Base-by-base conservation (phyloP, 2,329 filamentous ascomycete species). In the Microdochium paspali region DNA sequence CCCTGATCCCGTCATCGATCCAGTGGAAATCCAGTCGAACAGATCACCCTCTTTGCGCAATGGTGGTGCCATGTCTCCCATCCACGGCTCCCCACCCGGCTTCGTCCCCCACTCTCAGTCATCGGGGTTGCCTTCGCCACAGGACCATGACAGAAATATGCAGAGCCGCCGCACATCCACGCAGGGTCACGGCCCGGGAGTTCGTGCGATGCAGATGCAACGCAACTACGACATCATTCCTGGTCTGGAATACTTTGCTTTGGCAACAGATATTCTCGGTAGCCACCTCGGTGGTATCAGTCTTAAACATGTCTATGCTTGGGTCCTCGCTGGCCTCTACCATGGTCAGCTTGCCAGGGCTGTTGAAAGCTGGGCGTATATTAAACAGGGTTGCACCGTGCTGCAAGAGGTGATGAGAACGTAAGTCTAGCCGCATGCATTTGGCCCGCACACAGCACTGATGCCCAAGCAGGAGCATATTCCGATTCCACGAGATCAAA, bases 201-300 rank as follows among this genome's bases (percentile, higher is more conserved):
- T 40, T 5, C 35, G 35, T 21, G 51, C 54, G 2, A 54, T 53
- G 39, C 54, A 55, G 5, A 49, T 48, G 15, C 62, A 65, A 46
- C 74, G 77, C 55, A 95, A 95, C 59, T 74, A 93, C 45, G 90
- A 97, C 57, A 77, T 86, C 6, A 86, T 96, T 51, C 91, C 93
- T 1, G 93, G 93, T 0, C 70, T 97, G 49, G 85, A 90, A 25
- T 96, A 96, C 61, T 96, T 90, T 62, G 86, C 87, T 1, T 83
- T 87, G 51, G 91, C 90, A 2, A 85, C 85, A 1, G 85, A 93
- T 51, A 95, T 97, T 31, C 70, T 97, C 15, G 90, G 90, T 4
- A 85, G 85, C 49, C 82, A 93, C 45, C 75, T 82, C 30, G 90
- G 87, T 12, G 85, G 85, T 1, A 87, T 85, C 51, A 86, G 87